phyloP scores from a whole-genome alignment of 2,329 filamentous ascomycete genomes.

The Onygena corvina region DNA sequence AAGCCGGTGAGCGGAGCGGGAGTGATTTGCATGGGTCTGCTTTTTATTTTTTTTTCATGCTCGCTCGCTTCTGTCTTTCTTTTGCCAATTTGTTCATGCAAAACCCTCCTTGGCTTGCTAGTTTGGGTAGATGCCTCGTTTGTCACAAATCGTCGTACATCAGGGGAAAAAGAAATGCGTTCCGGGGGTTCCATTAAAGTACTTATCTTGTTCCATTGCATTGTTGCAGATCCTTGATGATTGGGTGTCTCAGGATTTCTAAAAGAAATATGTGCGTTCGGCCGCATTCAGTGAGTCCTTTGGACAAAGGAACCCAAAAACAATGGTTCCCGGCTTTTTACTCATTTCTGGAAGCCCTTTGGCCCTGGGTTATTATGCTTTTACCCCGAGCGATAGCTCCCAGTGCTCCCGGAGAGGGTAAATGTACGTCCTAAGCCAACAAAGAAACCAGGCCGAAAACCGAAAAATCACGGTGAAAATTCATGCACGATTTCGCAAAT shows the following conservation, averaged over 20 bases:
- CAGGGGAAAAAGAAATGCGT: conserved; percentile 7
- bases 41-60: not conserved
- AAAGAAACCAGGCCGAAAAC: conserved; percentile 13
- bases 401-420: conserved; percentile 16
- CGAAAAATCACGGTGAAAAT: conserved; percentile 10
- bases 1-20: conserved; percentile 4
- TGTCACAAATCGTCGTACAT: conserved; percentile 18
- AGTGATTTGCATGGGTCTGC: conserved; percentile 8
- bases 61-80: not conserved
- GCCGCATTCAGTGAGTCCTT: conserved; percentile 21
- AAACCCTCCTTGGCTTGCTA: not conserved
- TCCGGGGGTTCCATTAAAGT: not conserved
- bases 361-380: not conserved
- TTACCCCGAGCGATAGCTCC: conserved; percentile 10
- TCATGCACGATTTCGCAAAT: conserved; percentile 14
- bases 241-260: conserved; percentile 18
- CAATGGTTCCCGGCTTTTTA: conserved; percentile 16
- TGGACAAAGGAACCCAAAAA: conserved; percentile 27
- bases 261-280: conserved; percentile 19
- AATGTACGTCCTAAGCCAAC: conserved; percentile 10
- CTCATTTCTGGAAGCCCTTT: conserved; percentile 1
- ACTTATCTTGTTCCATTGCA: conserved; percentile 21
- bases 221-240: conserved; percentile 23
- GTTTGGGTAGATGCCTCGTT: conserved; percentile 7
- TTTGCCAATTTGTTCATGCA: not conserved